phyloP scores from a whole-genome alignment of 805 yeast species.

The Tanozyma kutaoensis region DNA sequence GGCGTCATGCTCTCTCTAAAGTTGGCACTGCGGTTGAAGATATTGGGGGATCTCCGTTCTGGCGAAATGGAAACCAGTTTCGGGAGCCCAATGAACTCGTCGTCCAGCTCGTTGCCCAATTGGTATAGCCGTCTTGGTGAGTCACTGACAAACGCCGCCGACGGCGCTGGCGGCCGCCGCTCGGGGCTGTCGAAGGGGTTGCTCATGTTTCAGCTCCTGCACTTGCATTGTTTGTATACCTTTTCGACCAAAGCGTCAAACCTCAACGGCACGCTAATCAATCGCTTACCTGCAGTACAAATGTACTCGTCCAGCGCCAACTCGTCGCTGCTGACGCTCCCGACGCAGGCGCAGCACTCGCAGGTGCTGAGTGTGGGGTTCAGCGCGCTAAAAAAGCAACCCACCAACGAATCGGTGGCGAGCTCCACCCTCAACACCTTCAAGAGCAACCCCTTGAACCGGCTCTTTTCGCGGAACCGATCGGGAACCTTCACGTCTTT shows the following conservation, averaged over 20 bases:
- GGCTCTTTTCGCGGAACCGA: slow-evolving; percentile 3
- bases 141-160: slow-evolving; percentile 25
- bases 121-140: slow-evolving; percentile 24
- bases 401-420: slow-evolving; percentile 3
- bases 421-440: slow-evolving; percentile 1
- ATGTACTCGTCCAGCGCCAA: slow-evolving; percentile 1
- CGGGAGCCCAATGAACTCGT: slow-evolving; percentile 11
- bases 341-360: not conserved
- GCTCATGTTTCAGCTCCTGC: not conserved
- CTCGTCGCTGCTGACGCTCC: slow-evolving; percentile 1
- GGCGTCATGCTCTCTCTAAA: slow-evolving; percentile 12
- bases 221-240: not conserved
- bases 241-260: no score
- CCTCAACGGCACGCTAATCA: not conserved
- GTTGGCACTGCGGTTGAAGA: slow-evolving; percentile 11
- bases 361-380: slow-evolving; percentile 7
- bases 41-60: slow-evolving; percentile 33
- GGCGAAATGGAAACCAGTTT: slow-evolving; percentile 8
- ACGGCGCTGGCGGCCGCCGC: slow-evolving; percentile 19
- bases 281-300: not conserved
- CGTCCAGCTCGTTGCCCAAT: slow-evolving; percentile 8
- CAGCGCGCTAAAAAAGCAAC: slow-evolving; percentile 4
- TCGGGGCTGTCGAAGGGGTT: slow-evolving; percentile 1
- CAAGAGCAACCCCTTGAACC: slow-evolving; percentile 1
- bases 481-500: slow-evolving; percentile 1